Conservation (phyloP, 108 stramenopile species). For the Fistulifera solaris region DNA sequence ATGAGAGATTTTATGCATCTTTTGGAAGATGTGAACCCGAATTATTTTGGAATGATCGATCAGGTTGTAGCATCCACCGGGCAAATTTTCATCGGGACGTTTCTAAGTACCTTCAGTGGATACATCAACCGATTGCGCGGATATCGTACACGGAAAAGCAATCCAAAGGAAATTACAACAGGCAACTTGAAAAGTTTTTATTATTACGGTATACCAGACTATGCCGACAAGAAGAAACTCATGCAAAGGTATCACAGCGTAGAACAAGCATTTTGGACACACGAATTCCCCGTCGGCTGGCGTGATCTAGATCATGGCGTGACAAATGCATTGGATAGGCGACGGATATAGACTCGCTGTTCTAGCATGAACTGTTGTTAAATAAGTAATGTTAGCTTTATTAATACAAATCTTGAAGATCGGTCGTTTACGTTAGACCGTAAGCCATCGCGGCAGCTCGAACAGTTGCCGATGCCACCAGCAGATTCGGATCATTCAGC, state of each 20-base stretch:
- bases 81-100: slow-evolving; percentile 50
- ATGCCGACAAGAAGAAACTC: slow-evolving; percentile 1
- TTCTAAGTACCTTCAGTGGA: slow-evolving; percentile 59
- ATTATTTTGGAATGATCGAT: slow-evolving; percentile 79
- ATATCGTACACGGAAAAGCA: slow-evolving; percentile 48
- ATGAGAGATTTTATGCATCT: slow-evolving; percentile 70
- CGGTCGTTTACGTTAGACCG: background rate
- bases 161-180: slow-evolving; percentile 35
- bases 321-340: background rate
- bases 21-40: slow-evolving; percentile 56
- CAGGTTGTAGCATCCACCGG: slow-evolving; percentile 65
- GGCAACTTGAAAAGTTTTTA: slow-evolving; percentile 49
- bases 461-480: slow-evolving; percentile 45
- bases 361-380: no score
- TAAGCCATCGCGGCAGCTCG: slow-evolving; percentile 40
- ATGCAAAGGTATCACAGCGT: slow-evolving; percentile 5
- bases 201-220: slow-evolving; percentile 20
- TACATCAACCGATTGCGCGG: slow-evolving; percentile 66
- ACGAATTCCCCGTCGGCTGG: slow-evolving; percentile 76
- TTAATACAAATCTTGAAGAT: background rate
- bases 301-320: slow-evolving; percentile 75
- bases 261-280: slow-evolving; percentile 12
- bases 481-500: slow-evolving; percentile 37
- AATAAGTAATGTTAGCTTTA: no score
- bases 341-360: no score